These are phyloP conservation scores for Leccinum broughii DNA, from an alignment of 768 basidiomycete species.

Conservation along the genomic window DNA sequence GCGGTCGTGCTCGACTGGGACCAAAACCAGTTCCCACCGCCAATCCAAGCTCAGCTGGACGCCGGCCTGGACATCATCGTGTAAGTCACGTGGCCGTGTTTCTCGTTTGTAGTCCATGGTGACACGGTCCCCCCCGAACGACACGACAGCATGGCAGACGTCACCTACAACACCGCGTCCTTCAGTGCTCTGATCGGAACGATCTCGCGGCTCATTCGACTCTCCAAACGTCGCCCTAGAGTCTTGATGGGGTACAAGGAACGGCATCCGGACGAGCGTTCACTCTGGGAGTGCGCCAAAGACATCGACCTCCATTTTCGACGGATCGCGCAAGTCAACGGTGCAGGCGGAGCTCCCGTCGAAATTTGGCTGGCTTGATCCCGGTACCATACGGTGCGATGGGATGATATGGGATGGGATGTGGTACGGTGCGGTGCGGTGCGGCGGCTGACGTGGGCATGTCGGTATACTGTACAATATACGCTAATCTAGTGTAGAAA, in stretches of 20 bases:
- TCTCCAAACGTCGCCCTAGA: conserved; percentile 37
- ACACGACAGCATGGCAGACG: conserved; percentile 80
- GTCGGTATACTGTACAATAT: conserved; percentile 12
- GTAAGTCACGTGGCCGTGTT: conserved; percentile 42
- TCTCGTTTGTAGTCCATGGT: background rate
- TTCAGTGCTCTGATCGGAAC: conserved; percentile 80
- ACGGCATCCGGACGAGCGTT: conserved; percentile 73
- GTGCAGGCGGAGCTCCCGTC: conserved; percentile 62
- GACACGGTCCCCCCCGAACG: background rate
- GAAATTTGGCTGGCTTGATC: conserved; percentile 66
- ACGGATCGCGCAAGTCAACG: conserved; percentile 52
- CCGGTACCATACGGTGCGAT: background rate
- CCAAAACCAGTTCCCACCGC: conserved; percentile 49
- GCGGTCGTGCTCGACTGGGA: conserved; percentile 76
- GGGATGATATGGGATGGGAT: background rate
- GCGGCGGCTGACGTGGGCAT: background rate
- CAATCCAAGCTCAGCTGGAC: conserved; percentile 39
- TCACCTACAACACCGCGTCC: conserved; percentile 86
- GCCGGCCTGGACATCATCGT: conserved; percentile 62
- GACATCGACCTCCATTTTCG: conserved; percentile 56
- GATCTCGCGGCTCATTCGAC: conserved; percentile 48
- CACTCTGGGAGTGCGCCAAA: conserved; percentile 64
- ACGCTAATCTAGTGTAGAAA: background rate
- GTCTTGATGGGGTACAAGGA: conserved; percentile 86
- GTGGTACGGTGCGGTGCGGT: no score